Evolutionary conservation across 805 yeast species (phyloP).

Genomic region (Ogataea salicorniae): DNA sequence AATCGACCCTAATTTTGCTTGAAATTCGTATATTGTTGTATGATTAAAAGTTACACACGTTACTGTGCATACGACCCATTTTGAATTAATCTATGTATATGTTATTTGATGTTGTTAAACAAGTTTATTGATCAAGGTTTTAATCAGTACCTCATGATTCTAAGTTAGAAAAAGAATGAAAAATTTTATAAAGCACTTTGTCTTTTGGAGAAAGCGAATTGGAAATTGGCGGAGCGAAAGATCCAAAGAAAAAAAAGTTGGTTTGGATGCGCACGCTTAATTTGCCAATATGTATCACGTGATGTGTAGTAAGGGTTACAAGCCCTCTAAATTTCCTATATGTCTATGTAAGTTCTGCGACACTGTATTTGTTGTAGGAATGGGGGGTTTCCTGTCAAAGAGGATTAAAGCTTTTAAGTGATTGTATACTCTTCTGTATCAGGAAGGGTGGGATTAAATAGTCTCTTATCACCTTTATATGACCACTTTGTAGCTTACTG

Average conservation of each 20-base stretch:
- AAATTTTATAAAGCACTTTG: no score
- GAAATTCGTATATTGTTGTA: slow-evolving; percentile 12
- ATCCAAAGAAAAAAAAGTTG: no score
- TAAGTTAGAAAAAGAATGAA: no score
- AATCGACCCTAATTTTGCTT: slow-evolving; percentile 30
- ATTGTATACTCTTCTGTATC: no score
- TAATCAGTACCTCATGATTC: background rate
- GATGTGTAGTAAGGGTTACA: background rate
- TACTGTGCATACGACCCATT: slow-evolving; percentile 99
- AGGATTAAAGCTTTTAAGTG: no score
- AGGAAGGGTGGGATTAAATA: no score
- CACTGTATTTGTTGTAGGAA: no score
- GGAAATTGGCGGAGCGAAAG: background rate
- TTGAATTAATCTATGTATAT: slow-evolving; percentile 44
- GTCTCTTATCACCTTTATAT: no score
- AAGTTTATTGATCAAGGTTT: background rate
- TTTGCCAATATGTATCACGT: slow-evolving; percentile 5
- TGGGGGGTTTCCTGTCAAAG: no score
- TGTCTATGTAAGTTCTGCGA: background rate
- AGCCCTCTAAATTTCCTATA: slow-evolving; percentile 1
- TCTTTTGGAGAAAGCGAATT: background rate
- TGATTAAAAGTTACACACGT: slow-evolving; percentile 56
- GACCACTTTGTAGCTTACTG: no score
- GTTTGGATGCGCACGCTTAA: no score
- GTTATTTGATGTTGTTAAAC: slow-evolving; percentile 5